Evolutionary conservation across 2,329 filamentous ascomycete species (phyloP), one percentile per base, ranked within the genome.

Genomic region (Stagonosporopsis rhizophila): DNA sequence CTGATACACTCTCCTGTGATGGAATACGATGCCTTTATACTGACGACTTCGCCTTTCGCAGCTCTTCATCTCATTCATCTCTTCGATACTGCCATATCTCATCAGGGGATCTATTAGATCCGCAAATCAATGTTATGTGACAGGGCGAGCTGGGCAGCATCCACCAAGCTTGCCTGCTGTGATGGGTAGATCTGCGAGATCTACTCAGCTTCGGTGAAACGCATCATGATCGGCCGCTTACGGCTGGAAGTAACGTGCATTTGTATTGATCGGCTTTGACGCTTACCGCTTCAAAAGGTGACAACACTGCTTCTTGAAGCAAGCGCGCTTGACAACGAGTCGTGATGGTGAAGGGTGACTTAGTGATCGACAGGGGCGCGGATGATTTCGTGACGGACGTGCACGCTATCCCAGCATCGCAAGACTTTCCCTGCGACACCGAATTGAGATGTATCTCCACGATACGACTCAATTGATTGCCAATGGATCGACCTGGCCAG

Each of bases 361-460:
- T 32, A 32, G 53, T 17, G 54, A 57, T 57, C 54, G 54, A 52
- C 49, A 58, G 55, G 55, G 55, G 55, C 30, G 44, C 55, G 42
- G 49, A 30, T 41, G 20, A 41, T 35, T 27, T 25, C 50, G 28
- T 27, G 20, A 20, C 19, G 25, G 27, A 40, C 44, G 40, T 52
- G 39, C 44, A 27, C 39, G 25, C 38, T 47, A 44, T 32, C 12
- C 20, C 25, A 37, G 6, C 22, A 48, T 42, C 42, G 42, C 30
- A 1, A 20, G 12, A 52, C 25, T 20, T 47, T 42, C 42, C 53
- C 22, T n/a, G 9, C 22, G 14, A 45, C 25, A 28, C 11, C 38
- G 14, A 17, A 23, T 41, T 17, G 9, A 49, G 45, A 20, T 15
- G 6, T 44, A 14, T 32, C 35, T 22, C 38, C 20, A 46, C 30